Conservation (phyloP, 2,329 filamentous ascomycete genomes). For the Bipolaris victoriae region DNA sequence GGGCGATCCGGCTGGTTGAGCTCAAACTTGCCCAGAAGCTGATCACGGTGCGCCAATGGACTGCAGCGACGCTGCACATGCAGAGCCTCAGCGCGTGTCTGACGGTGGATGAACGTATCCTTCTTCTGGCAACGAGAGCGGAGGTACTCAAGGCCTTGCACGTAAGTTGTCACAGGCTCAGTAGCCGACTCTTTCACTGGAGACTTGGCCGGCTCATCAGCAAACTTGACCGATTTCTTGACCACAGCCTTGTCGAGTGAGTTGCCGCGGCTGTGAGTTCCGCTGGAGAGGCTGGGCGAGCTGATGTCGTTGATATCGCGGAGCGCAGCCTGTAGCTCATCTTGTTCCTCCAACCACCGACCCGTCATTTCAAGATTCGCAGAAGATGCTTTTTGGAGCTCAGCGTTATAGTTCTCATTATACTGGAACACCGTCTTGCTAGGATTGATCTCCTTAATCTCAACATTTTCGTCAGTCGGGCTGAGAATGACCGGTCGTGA, state of each 20-base stretch:
- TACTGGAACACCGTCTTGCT: constrained; percentile 73
- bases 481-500: constrained; percentile 40
- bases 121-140: constrained; percentile 67
- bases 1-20: constrained; percentile 61
- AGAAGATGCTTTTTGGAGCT: constrained; percentile 72
- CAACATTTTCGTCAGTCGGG: constrained; percentile 49
- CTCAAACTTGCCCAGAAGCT: constrained; percentile 84
- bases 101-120: constrained; percentile 85
- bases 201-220: constrained; percentile 46
- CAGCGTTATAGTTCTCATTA: constrained; percentile 75
- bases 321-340: constrained; percentile 73
- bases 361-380: constrained; percentile 85
- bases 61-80: constrained; percentile 82
- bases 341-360: constrained; percentile 84
- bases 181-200: constrained; percentile 34
- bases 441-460: constrained; percentile 63
- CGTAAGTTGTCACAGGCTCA: constrained; percentile 76
- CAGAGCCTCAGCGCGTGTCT: constrained; percentile 84
- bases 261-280: constrained; percentile 43
- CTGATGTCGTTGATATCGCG: constrained; percentile 57
- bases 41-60: constrained; percentile 74
- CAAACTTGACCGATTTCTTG: constrained; percentile 81
- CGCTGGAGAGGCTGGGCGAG: constrained; percentile 49
- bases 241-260: constrained; percentile 49
- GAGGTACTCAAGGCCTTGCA: constrained; percentile 82